Evolutionary conservation across 257 asterid species (phyloP).

Genomic region (Solanum verrucosum): DNA sequence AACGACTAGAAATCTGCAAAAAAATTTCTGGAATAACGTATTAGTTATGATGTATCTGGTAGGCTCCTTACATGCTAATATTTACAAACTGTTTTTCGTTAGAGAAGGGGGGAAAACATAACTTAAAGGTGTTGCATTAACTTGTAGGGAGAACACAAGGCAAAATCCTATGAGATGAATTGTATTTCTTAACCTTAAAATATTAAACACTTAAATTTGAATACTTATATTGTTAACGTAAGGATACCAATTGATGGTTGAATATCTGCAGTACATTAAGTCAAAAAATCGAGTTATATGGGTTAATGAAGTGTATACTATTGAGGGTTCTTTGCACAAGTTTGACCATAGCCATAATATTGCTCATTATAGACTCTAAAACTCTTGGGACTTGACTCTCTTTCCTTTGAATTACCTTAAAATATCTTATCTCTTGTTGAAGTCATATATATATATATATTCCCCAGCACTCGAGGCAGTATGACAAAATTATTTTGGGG

Average conservation of each 20-base stretch:
- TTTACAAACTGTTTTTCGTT: not conserved
- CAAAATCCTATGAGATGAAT: not conserved
- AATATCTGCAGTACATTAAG: not conserved
- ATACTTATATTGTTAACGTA: not conserved
- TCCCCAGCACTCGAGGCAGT: not conserved
- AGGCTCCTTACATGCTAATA: not conserved
- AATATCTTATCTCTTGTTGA: not conserved
- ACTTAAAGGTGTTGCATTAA: not conserved
- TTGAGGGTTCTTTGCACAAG: not conserved
- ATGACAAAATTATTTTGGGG: not conserved
- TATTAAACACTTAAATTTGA: not conserved
- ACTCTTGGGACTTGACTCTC: not conserved
- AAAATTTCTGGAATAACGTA: not conserved
- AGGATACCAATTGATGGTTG: not conserved
- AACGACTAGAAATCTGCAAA: constrained; percentile 27
- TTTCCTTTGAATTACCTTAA: not conserved
- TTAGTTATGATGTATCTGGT: not conserved
- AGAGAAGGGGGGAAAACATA: not conserved
- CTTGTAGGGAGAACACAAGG: not conserved
- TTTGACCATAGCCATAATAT: not conserved
- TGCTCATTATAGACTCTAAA: not conserved
- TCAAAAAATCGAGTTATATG: not conserved
- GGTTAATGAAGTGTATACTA: not conserved
- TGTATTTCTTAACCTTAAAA: not conserved
- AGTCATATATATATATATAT: too few species aligned